Percentiles rank a stretch among this genome's conserved stretches.
Conservation (phyloP, 768 basidiomycete species). For the Tulasnella sp. region DNA sequence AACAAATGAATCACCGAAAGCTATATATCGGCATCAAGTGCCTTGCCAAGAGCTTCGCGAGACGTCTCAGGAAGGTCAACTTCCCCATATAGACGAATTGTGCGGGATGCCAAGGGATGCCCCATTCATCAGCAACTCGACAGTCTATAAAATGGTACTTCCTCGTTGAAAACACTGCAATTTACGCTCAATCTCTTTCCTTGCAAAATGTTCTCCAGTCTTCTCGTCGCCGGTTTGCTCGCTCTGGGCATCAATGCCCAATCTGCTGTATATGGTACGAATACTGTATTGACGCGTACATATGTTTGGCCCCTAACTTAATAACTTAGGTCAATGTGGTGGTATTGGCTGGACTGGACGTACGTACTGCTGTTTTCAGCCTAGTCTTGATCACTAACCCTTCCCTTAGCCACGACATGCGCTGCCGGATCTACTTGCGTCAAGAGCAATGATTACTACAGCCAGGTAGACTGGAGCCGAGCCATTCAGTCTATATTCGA, state of each 20-base stretch:
- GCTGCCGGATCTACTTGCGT: conserved; percentile 1
- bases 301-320: not conserved
- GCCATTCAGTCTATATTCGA: too few species aligned
- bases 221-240: not conserved
- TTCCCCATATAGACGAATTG: not conserved
- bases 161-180: not conserved
- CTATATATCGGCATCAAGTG: not conserved
- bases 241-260: not conserved
- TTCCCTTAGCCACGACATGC: not conserved
- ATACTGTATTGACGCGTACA: not conserved
- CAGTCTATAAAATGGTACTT: not conserved
- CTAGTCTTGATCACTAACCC: not conserved
- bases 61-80: not conserved
- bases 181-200: not conserved
- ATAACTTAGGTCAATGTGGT: not conserved
- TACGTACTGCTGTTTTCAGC: not conserved
- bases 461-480: not conserved
- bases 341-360: not conserved
- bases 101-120: not conserved
- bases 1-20: not conserved
- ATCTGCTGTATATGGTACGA: not conserved
- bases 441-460: not conserved
- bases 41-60: not conserved
- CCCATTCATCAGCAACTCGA: not conserved
- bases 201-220: not conserved